Evolutionary conservation across 2,329 filamentous ascomycete species (phyloP), one percentile per base, ranked within the genome.

Genomic region (Colletotrichum paranaense): DNA sequence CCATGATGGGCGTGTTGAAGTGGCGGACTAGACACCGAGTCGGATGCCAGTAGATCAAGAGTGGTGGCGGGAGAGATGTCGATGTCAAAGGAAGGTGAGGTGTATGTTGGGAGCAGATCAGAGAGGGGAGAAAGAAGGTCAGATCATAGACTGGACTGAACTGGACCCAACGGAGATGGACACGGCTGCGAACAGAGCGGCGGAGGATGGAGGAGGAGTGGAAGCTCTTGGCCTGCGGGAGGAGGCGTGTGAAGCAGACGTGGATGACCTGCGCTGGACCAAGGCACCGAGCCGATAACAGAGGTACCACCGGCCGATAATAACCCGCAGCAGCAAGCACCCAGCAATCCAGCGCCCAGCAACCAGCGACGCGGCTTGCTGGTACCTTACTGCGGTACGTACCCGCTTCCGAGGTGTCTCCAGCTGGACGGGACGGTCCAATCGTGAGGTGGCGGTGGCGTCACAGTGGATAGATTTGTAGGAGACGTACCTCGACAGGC

Each of bases 1-100:
- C 82, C 86, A 88, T 88, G 74, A 55, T 55, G 67, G 69, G 55
- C 66, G 58, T 60, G n/a, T 58, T 53, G 12, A 55, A 58, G 53
- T 56, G 38, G 59, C 52, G 64, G 26, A 57, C 42, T 28, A 24
- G 60, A 70, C 60, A 68, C 28, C 52, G 38, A 74, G 26, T 62
- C 38, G 42, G 42, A 11, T 56, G 35, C 66, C 42, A 58, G 28
- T 24, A 42, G 38, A 49, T 32, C 62, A 60, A 12, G 26, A 4
- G 14, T 30, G 60, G 24, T 7, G 46, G 26, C 42, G 30, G 72
- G 72, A 42, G 53, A 9, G 35, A 49, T 12, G 63, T 52, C 58
- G 63, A 46, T 28, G 57, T 42, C 32, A 63, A 32, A 12, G 35
- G 9, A 49, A 55, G 63, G 52, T 52, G 32, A 56, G 59, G 52